Evolutionary conservation across 768 basidiomycete species (phyloP), one percentile per base, ranked within the genome.

Genomic region (Phaeotremella fagi): DNA sequence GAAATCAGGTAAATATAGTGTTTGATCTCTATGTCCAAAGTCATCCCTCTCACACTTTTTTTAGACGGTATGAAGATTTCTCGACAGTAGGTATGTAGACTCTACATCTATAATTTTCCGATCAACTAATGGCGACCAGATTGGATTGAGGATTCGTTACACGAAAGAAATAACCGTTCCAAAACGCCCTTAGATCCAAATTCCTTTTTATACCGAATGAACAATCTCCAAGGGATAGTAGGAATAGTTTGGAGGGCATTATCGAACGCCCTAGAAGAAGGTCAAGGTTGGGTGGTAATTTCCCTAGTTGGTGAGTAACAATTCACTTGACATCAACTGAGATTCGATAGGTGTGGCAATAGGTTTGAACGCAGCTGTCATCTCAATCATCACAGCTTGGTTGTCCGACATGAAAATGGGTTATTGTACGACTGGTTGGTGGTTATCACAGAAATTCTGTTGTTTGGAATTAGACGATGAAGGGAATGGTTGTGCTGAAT

Each of bases 391-490:
- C 55, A 95, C 90, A 44, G 89, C 88, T 75, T 99, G 95, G 95
- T 81, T 99, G 22, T 90, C 91, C 2, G 94, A 98, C 74, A 83
- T 98, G 60, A 98, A 97, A 77, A 87, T 92, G 78, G 95, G 95
- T 1, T 95, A 97, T 69, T 99, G 95, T 75, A 64, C 83, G 3
- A 89, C 91, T 61, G 92, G 89, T 1, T 99, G 95, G 95, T 99
- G 95, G 94, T 74, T 99, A 50, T 95, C 92, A 74, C 85, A 90
- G 65, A 88, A 95, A 68, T 97, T 97, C 73, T 99, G 95, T 75
- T 99, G 95, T 71, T 91, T 92, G 85, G 95, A 97, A 70, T 84
- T 97, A 50, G 54, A 64, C 4, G 85, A 85, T 41, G 87, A 85
- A 59, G 80, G 82, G 16, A 85, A 84, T 50, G 84, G 82, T 14